Percentiles rank a stretch among this genome's conserved stretches.
phyloP scores from a whole-genome alignment of 345 rosid genomes.

The Populus ilicifolia region DNA sequence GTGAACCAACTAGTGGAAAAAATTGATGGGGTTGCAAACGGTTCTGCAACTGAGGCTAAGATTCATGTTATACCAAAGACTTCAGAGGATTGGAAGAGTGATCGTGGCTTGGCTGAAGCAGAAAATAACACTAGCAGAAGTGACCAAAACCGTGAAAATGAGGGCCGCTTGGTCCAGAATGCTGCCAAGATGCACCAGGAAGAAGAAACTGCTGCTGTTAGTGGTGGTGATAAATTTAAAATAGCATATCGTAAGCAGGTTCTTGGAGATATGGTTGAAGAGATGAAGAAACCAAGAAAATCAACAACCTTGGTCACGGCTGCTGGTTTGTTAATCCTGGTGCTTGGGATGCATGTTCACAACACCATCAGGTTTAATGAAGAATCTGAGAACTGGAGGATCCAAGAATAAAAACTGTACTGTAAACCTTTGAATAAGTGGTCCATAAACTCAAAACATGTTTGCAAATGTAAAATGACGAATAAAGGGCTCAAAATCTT shows the following conservation, averaged over 20 bases:
- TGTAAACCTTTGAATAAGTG: background rate
- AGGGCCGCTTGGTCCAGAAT: background rate
- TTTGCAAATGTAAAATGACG: background rate
- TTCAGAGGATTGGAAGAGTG: background rate
- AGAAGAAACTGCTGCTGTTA: background rate
- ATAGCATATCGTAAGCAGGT: constrained; percentile 6
- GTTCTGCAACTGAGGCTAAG: background rate
- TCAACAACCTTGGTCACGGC: constrained; percentile 19
- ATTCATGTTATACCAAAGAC: background rate
- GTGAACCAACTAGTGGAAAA: background rate
- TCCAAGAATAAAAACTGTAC: background rate
- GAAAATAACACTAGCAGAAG: constrained; percentile 5
- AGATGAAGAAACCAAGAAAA: constrained; percentile 20
- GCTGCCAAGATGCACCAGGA: background rate
- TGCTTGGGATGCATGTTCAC: constrained; percentile 21
- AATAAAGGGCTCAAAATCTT: background rate
- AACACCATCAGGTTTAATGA: constrained; percentile 20
- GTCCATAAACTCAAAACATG: background rate
- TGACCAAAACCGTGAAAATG: background rate
- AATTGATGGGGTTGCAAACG: background rate
- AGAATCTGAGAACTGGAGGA: constrained; percentile 13
- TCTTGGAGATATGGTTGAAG: background rate
- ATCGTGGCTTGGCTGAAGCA: background rate
- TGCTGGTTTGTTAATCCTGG: constrained; percentile 20
- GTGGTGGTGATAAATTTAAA: background rate